Evolutionary conservation across 108 stramenopile species (phyloP).

Genomic region (Cylindrotheca closterium): DNA sequence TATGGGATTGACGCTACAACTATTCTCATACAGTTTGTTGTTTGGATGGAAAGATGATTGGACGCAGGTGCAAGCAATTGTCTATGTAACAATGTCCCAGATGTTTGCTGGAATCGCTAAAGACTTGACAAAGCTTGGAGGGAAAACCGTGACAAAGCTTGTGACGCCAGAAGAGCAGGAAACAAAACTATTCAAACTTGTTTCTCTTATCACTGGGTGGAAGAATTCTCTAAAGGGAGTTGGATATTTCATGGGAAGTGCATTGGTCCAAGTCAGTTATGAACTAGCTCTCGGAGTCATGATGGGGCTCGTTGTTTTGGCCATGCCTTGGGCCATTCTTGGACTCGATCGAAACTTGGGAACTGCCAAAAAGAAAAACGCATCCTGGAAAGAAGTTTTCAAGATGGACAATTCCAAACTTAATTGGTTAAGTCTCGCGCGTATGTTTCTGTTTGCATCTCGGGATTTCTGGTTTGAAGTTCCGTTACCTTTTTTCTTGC

Average conservation of each 20-base stretch:
- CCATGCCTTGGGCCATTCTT: constrained; percentile 85
- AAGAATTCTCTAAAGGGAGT: constrained; percentile 95
- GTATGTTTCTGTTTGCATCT: constrained; percentile 91
- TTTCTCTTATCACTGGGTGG: constrained; percentile 90
- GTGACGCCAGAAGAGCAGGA: constrained; percentile 90
- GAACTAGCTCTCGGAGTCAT: constrained; percentile 77
- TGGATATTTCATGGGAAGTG: constrained; percentile 85
- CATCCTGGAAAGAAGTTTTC: constrained; percentile 69
- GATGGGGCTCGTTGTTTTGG: constrained; percentile 82
- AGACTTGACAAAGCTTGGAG: constrained; percentile 92
- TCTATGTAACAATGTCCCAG: constrained; percentile 91
- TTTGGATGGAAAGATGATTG: constrained; percentile 84
- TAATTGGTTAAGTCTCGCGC: constrained; percentile 80
- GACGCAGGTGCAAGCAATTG: constrained; percentile 57
- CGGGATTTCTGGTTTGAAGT: constrained; percentile 98
- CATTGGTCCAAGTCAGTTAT: constrained; percentile 74
- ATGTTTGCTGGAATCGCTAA: constrained; percentile 94
- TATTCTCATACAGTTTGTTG: constrained; percentile 68
- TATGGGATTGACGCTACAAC: constrained; percentile 68
- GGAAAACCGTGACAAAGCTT: constrained; percentile 93
- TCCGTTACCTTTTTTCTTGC: constrained; percentile 89
- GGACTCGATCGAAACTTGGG: constrained; percentile 80
- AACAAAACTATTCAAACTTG: constrained; percentile 84
- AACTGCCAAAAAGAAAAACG: constrained; percentile 80
- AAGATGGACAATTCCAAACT: constrained; percentile 79